These are phyloP conservation scores for Hirsutella minnesotensis DNA, from an alignment of 2,329 filamentous ascomycete species.

Conservation along the genomic window DNA sequence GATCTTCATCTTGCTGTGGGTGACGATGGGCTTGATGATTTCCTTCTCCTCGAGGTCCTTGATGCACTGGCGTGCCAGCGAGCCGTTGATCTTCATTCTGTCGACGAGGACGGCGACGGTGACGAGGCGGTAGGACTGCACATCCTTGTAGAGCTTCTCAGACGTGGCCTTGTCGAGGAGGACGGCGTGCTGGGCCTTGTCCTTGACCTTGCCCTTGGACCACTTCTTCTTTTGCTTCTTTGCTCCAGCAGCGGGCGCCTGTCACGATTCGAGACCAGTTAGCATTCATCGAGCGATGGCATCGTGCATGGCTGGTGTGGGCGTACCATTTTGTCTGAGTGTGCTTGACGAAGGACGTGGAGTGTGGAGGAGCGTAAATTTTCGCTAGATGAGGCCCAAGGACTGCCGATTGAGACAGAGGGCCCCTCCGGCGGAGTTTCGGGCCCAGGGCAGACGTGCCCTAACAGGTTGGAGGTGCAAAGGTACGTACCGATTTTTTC, in stretches of 20 bases:
- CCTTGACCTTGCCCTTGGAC: constrained; percentile 73
- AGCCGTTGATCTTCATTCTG: constrained; percentile 99
- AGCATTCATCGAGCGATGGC: constrained; percentile 1
- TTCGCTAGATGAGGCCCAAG: constrained; percentile 15
- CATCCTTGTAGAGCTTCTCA: constrained; percentile 99
- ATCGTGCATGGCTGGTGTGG: constrained; percentile 3
- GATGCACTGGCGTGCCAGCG: constrained; percentile 80
- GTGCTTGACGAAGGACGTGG: constrained; percentile 25
- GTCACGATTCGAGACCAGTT: constrained; percentile 2
- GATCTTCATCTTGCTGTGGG: constrained; percentile 95
- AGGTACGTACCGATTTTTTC: constrained; percentile 16
- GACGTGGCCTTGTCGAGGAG: constrained; percentile 95
- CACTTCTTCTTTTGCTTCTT: constrained; percentile 43
- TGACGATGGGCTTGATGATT: constrained; percentile 94
- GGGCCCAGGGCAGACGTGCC: constrained; percentile 28
- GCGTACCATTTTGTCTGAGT: constrained; percentile 33
- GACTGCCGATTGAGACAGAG: constrained; percentile 15
- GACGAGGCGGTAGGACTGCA: constrained; percentile 99
- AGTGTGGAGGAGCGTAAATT: constrained; percentile 22
- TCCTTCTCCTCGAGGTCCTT: constrained; percentile 95
- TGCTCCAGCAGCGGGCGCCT: constrained; percentile 34
- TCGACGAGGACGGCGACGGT: constrained; percentile 98
- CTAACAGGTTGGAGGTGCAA: constrained; percentile 20
- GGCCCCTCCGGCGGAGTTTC: constrained; percentile 14
- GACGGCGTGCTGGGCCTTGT: constrained; percentile 99